Percentiles rank a stretch among this genome's conserved stretches.
Evolutionary conservation across 768 basidiomycete genomes (phyloP).

Genomic region (Lactarius quietus): DNA sequence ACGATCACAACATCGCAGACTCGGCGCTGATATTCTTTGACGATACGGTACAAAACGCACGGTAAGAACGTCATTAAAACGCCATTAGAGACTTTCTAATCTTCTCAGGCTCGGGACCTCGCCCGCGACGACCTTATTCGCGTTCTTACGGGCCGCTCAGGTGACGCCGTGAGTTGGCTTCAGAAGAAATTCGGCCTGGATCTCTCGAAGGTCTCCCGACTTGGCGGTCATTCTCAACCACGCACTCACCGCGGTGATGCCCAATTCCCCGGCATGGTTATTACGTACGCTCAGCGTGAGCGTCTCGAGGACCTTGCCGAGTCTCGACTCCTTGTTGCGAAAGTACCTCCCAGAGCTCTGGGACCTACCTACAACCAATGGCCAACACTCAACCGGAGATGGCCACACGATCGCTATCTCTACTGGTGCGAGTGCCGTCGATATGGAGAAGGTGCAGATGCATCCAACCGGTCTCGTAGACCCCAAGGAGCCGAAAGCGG

Average conservation of each 20-base stretch:
- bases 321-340: too few species aligned
- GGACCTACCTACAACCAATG: constrained; percentile 93
- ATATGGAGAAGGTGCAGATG: constrained; percentile 99
- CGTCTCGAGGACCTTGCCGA: constrained; percentile 87
- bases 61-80: constrained; percentile 42
- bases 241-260: constrained; percentile 92
- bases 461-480: constrained; percentile 97
- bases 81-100: not conserved
- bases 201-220: constrained; percentile 92
- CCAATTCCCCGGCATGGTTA: constrained; percentile 98
- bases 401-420: constrained; percentile 92
- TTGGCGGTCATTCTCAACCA: constrained; percentile 92
- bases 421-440: constrained; percentile 83
- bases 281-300: constrained; percentile 96
- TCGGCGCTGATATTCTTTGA: constrained; percentile 91
- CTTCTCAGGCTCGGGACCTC: constrained; percentile 78
- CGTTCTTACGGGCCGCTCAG: constrained; percentile 92
- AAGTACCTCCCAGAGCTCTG: constrained; percentile 92
- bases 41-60: constrained; percentile 95
- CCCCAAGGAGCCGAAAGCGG: constrained; percentile 89
- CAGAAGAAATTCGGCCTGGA: constrained; percentile 87
- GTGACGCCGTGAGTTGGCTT: constrained; percentile 98
- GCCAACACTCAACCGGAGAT: constrained; percentile 95
- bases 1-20: constrained; percentile 80
- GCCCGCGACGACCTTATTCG: constrained; percentile 93